phyloP scores from a whole-genome alignment of 108 stramenopile species.

The Aurantiochytrium sp. region DNA sequence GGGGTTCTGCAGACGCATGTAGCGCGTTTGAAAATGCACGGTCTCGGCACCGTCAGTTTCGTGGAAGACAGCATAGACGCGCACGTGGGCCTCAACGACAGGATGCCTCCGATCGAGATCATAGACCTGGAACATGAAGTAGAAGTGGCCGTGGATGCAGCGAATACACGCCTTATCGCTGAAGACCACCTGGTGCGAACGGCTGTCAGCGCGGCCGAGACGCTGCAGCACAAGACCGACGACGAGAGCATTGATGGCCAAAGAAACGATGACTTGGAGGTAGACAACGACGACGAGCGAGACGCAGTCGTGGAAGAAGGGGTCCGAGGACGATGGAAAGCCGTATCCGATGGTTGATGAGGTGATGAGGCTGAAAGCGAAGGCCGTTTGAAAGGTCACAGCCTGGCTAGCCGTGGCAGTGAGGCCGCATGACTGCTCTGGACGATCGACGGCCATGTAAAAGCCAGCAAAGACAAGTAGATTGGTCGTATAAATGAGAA shows the following conservation, averaged over 20 bases:
- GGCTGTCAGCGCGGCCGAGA: constrained; percentile 49
- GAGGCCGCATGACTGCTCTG: constrained; percentile 53
- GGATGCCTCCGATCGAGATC: constrained; percentile 62
- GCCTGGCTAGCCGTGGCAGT: constrained; percentile 34
- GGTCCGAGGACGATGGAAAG: constrained; percentile 47
- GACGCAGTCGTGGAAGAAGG: constrained; percentile 63
- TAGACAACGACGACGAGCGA: not conserved
- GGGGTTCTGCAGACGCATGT: constrained; percentile 30
- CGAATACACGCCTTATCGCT: constrained; percentile 61
- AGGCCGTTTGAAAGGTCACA: constrained; percentile 21
- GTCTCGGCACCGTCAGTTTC: not conserved
- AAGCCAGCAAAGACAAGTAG: constrained; percentile 58
- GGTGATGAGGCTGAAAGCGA: constrained; percentile 71
- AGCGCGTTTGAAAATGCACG: constrained; percentile 16
- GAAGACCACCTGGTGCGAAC: constrained; percentile 63
- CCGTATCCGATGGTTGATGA: constrained; percentile 68
- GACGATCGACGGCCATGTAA: constrained; percentile 50
- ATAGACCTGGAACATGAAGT: constrained; percentile 47
- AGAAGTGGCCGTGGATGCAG: constrained; percentile 25
- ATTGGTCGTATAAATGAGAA: constrained; percentile 54
- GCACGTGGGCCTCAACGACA: constrained; percentile 74
- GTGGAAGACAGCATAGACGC: constrained; percentile 56
- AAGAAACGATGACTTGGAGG: constrained; percentile 58
- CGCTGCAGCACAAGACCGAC: constrained; percentile 63
- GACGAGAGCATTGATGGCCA: constrained; percentile 70